These are phyloP conservation scores for Podospora comata DNA, from an alignment of 495 filamentous ascomycete genomes.

Conservation along the genomic window DNA sequence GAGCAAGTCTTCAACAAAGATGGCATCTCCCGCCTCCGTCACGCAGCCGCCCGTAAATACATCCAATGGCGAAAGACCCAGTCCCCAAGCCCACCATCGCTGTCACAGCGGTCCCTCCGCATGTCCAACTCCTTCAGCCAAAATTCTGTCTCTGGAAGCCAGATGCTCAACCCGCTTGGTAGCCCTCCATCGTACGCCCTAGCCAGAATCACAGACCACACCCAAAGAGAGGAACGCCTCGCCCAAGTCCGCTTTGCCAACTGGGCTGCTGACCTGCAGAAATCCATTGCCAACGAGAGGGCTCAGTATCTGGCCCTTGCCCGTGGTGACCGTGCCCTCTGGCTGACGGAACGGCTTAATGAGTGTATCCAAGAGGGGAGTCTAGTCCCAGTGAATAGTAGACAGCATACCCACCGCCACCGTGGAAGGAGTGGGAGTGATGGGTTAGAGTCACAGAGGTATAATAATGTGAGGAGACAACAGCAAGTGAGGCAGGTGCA, in stretches of 20 bases:
- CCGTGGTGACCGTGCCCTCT: conserved; percentile 68
- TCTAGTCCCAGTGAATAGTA: conserved; percentile 46
- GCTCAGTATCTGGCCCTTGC: conserved; percentile 69
- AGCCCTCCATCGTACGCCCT: conserved; percentile 61
- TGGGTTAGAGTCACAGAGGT: neutral
- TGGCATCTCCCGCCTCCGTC: conserved; percentile 80
- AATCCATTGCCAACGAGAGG: conserved; percentile 75
- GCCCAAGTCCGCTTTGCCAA: conserved; percentile 78
- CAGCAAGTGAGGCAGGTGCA: neutral
- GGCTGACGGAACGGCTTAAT: conserved; percentile 71
- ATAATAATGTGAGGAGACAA: neutral
- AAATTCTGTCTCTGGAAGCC: conserved; percentile 20
- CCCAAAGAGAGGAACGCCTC: conserved; percentile 67
- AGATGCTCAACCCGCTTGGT: conserved; percentile 27
- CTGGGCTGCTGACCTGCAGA: conserved; percentile 89
- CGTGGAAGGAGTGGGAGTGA: conserved; percentile 15
- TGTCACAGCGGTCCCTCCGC: conserved; percentile 8
- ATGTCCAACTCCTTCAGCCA: conserved; percentile 26
- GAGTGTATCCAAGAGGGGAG: conserved; percentile 74
- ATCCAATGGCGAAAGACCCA: conserved; percentile 57
- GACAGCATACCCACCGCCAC: neutral
- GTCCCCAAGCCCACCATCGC: conserved; percentile 15
- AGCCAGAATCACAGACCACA: conserved; percentile 67
- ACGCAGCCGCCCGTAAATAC: conserved; percentile 83
- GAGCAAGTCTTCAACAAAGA: conserved; percentile 72